Evolutionary conservation across 176 grass and related monocot species (phyloP).

Genomic region (Calamus simplicifolius): DNA sequence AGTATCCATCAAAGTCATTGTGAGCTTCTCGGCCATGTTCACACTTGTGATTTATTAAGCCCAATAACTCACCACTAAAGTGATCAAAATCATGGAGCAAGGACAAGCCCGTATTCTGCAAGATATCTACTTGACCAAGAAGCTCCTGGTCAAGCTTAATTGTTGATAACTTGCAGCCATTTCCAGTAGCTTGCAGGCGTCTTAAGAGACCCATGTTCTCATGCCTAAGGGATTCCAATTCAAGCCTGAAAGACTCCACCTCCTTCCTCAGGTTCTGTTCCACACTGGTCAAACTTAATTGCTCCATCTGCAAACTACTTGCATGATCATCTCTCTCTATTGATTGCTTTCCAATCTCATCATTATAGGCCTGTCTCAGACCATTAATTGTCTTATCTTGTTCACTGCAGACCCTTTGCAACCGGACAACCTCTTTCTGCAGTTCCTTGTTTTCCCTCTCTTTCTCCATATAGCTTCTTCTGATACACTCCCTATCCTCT

Average conservation of each 20-base stretch:
- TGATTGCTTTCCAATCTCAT: slow-evolving; percentile 36
- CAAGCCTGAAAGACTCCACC: slow-evolving; percentile 44
- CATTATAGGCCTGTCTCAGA: slow-evolving; percentile 37
- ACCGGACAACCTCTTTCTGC: too few relatives aligned
- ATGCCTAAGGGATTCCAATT: slow-evolving; percentile 63
- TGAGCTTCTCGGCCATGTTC: too few relatives aligned
- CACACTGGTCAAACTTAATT: slow-evolving; percentile 58
- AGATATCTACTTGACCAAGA: slow-evolving; percentile 36
- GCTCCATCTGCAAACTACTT: slow-evolving; percentile 53
- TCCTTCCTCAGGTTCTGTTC: slow-evolving; percentile 76
- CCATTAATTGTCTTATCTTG: slow-evolving; percentile 76
- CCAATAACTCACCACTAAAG: too few relatives aligned
- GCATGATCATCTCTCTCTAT: slow-evolving; percentile 27
- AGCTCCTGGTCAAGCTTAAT: slow-evolving; percentile 58
- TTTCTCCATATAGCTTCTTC: too few relatives aligned
- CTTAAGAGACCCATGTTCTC: slow-evolving; percentile 67
- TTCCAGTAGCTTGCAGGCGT: slow-evolving; percentile 37
- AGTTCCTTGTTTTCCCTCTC: too few relatives aligned
- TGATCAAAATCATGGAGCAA: too few relatives aligned
- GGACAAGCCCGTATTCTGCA: too few relatives aligned
- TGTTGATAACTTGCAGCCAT: slow-evolving; percentile 28
- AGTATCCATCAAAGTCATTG: too few relatives aligned
- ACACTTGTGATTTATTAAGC: too few relatives aligned
- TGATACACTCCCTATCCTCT: too few relatives aligned
- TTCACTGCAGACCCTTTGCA: too few relatives aligned